Evolutionary conservation across 208 protist species (phyloP).

Genomic region (Acanthamoeba triangularis): DNA sequence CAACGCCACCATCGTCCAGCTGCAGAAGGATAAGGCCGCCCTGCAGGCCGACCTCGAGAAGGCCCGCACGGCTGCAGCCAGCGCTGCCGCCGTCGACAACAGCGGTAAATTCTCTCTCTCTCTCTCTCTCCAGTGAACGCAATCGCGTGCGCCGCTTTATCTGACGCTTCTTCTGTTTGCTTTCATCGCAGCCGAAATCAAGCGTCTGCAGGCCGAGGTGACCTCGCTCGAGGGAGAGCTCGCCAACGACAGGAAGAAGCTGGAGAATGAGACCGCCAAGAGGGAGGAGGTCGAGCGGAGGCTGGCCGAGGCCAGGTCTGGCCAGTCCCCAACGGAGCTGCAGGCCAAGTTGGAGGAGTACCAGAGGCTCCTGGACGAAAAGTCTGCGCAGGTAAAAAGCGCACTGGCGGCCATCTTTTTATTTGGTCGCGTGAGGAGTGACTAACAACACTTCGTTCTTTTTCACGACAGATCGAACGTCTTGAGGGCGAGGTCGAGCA

Average conservation of each 20-base stretch:
- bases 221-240: slow-evolving; percentile 22
- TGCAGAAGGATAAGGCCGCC: slow-evolving; percentile 57
- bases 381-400: slow-evolving; percentile 3
- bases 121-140: not conserved
- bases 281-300: slow-evolving; percentile 40
- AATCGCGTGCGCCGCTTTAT: not conserved
- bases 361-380: slow-evolving; percentile 61
- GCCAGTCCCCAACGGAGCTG: slow-evolving; percentile 57
- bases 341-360: slow-evolving; percentile 59
- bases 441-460: not conserved
- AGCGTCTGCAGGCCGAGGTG: slow-evolving; percentile 49
- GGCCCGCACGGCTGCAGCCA: slow-evolving; percentile 33
- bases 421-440: not conserved
- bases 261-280: slow-evolving; percentile 48
- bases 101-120: not conserved
- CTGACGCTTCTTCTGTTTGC: not conserved
- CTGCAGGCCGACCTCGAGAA: slow-evolving; percentile 57
- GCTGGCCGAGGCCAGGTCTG: slow-evolving; percentile 41
- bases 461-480: slow-evolving; percentile 24
- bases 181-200: slow-evolving; percentile 21
- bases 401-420: not conserved
- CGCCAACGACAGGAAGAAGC: slow-evolving; percentile 27
- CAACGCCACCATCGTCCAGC: slow-evolving; percentile 29
- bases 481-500: slow-evolving; percentile 67
- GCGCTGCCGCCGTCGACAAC: slow-evolving; percentile 51